These are phyloP conservation scores for Coniosporium tulheliwenetii DNA, from an alignment of 2,329 filamentous ascomycete species.

Conservation along the genomic window DNA sequence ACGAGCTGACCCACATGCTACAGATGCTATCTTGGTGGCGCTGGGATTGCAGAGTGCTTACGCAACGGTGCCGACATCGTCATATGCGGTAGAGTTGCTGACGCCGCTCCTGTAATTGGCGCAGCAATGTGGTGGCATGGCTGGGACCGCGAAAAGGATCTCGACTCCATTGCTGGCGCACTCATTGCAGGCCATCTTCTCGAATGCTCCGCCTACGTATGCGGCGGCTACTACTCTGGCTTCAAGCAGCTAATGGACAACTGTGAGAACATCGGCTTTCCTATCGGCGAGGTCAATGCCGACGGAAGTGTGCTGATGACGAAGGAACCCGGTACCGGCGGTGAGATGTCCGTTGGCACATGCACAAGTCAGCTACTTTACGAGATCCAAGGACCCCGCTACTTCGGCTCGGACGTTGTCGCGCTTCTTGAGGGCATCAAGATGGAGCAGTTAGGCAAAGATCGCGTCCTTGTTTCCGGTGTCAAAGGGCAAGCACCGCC, in stretches of 20 bases:
- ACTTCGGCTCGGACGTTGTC: slow-evolving; percentile 42
- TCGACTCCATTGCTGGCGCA: slow-evolving; percentile 24
- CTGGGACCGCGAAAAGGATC: slow-evolving; percentile 20
- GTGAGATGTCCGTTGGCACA: slow-evolving; percentile 29
- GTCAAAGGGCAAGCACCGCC: slow-evolving; percentile 29
- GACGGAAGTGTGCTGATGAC: slow-evolving; percentile 20
- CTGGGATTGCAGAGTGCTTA: slow-evolving; percentile 26
- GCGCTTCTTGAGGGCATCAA: slow-evolving; percentile 34
- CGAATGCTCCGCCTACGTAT: slow-evolving; percentile 26
- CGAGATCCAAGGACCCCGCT: slow-evolving; percentile 39
- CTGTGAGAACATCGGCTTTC: slow-evolving; percentile 19
- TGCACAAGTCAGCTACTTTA: slow-evolving; percentile 37
- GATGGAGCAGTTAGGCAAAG: slow-evolving; percentile 33
- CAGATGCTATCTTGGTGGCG: slow-evolving; percentile 23
- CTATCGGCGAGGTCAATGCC: slow-evolving; percentile 18
- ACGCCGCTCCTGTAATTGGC: slow-evolving; percentile 27
- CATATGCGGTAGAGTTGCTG: slow-evolving; percentile 26
- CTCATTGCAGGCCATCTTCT: slow-evolving; percentile 28
- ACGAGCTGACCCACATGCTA: no score
- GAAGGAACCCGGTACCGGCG: slow-evolving; percentile 19
- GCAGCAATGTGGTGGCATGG: slow-evolving; percentile 29
- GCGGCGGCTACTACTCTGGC: slow-evolving; percentile 27
- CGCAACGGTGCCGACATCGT: slow-evolving; percentile 26
- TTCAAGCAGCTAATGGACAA: slow-evolving; percentile 23
- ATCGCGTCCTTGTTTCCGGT: slow-evolving; percentile 33